phyloP scores from a whole-genome alignment of 2,329 filamentous ascomycete genomes.

The Ophiostoma quercus region DNA sequence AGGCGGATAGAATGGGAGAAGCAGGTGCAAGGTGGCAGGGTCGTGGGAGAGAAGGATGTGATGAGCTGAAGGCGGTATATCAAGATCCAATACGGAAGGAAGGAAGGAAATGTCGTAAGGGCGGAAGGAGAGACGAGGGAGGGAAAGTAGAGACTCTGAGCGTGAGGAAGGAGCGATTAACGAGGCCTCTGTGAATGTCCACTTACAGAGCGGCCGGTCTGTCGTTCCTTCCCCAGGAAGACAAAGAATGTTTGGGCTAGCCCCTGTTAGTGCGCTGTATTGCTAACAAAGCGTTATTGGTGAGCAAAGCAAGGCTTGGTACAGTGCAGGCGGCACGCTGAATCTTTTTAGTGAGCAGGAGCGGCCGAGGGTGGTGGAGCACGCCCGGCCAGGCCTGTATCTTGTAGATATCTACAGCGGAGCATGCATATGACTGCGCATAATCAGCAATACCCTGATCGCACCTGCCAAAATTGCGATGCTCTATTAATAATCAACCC shows the following conservation, averaged over 20 bases:
- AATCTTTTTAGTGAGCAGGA: neutral
- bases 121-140: neutral
- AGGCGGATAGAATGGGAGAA: neutral
- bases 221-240: neutral
- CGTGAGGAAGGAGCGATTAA: neutral
- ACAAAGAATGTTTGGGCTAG: constrained; percentile 2
- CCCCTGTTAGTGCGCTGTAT: neutral
- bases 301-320: neutral
- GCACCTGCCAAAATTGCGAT: constrained; percentile 8
- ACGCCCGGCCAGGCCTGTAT: neutral
- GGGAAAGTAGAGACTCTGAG: neutral
- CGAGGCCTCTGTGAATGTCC: neutral
- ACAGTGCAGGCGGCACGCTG: neutral
- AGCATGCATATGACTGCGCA: neutral
- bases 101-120: neutral
- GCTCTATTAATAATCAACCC: constrained; percentile 13
- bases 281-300: neutral
- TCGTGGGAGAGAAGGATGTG: neutral
- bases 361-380: neutral
- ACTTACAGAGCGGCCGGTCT: neutral
- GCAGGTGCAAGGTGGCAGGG: neutral
- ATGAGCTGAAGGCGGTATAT: neutral
- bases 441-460: neutral
- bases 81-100: neutral
- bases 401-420: neutral